These are phyloP conservation scores for Diplodia mutila DNA, from an alignment of 2,329 filamentous ascomycete genomes.

Conservation along the genomic window DNA sequence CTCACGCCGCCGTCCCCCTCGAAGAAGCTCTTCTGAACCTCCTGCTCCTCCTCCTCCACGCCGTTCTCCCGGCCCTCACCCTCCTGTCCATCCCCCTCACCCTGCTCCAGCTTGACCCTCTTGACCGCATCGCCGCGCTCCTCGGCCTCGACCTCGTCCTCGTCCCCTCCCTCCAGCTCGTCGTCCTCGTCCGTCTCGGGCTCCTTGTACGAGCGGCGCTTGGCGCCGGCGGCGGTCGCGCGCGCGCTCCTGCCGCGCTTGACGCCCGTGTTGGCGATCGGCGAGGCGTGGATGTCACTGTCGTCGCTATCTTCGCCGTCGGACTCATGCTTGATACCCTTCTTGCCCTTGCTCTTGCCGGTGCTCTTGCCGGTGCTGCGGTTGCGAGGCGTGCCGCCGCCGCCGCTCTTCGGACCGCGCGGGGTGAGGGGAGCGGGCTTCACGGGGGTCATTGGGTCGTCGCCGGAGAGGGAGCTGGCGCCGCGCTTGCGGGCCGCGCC, in stretches of 20 bases:
- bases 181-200: neutral
- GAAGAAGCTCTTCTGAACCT: neutral
- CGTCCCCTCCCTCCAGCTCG: too few relatives aligned
- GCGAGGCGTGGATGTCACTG: neutral
- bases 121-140: neutral
- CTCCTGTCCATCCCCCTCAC: too few relatives aligned
- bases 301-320: neutral
- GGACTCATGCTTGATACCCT: neutral
- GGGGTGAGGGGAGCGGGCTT: neutral
- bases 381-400: neutral
- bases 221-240: neutral
- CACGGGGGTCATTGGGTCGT: neutral
- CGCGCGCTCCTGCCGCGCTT: neutral
- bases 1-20: neutral
- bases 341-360: neutral
- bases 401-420: neutral
- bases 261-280: neutral
- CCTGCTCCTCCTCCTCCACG: neutral
- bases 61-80: neutral
- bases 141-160: neutral
- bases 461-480: neutral
- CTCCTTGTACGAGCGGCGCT: constrained; percentile 6
- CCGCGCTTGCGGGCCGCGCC: neutral
- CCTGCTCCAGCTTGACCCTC: neutral
- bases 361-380: neutral